Percentiles rank a stretch among this genome's conserved stretches.
Evolutionary conservation across 78 protist genomes (phyloP).

Genomic region (Cavenderia fasciculata): DNA sequence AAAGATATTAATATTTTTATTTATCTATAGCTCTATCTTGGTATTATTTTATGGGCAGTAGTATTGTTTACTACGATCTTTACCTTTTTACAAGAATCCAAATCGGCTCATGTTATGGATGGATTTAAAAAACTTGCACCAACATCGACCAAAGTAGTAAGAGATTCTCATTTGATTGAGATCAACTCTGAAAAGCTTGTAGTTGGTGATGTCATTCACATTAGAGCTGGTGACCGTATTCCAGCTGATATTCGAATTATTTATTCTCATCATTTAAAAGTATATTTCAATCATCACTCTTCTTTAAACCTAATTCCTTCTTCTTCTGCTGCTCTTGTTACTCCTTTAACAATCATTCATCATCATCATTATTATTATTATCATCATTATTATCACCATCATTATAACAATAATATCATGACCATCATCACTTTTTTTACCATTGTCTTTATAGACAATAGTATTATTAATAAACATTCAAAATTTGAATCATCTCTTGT

Average conservation of each 20-base stretch:
- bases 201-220: slow-evolving; percentile 74
- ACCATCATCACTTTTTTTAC: no score
- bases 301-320: background rate
- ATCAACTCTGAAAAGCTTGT: slow-evolving; percentile 62
- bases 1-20: background rate
- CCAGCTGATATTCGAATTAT: slow-evolving; percentile 96
- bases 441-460: no score
- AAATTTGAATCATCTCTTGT: no score
- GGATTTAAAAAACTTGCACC: slow-evolving; percentile 86
- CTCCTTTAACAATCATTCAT: slow-evolving; percentile 6
- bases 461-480: no score
- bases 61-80: slow-evolving; percentile 93
- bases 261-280: slow-evolving; percentile 65
- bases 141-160: slow-evolving; percentile 67
- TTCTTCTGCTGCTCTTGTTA: background rate
- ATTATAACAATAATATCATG: no score
- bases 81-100: slow-evolving; percentile 89
- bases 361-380: no score
- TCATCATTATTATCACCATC: no score
- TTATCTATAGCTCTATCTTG: slow-evolving; percentile 50
- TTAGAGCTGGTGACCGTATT: slow-evolving; percentile 89
- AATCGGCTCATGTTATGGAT: slow-evolving; percentile 89
- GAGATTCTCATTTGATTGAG: slow-evolving; percentile 82
- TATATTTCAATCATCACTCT: no score
- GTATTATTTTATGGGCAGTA: slow-evolving; percentile 85